Conservation (phyloP, 1,139 yeast species). For the Tardiomyces blankii region DNA sequence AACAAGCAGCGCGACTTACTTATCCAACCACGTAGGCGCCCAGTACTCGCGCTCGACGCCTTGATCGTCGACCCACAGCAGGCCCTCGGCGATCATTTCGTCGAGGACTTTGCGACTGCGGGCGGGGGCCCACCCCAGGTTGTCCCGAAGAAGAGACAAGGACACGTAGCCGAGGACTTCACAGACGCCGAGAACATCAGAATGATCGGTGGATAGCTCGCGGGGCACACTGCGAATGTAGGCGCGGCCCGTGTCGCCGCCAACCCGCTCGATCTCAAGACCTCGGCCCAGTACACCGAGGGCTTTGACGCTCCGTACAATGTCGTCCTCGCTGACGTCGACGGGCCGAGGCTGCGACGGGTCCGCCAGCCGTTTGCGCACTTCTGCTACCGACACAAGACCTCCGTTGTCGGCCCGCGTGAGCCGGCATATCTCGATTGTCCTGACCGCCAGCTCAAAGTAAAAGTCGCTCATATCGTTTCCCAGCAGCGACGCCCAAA, state of each 20-base stretch:
- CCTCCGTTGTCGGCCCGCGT: slow-evolving; percentile 76
- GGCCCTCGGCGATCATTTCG: slow-evolving; percentile 71
- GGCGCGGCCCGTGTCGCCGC: slow-evolving; percentile 20
- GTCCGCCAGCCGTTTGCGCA: slow-evolving; percentile 28
- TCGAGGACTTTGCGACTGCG: slow-evolving; percentile 56
- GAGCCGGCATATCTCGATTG: slow-evolving; percentile 63
- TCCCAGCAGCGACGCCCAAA: slow-evolving; percentile 29
- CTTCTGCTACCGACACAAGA: slow-evolving; percentile 52
- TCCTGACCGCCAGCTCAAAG: slow-evolving; percentile 56
- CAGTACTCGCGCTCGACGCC: slow-evolving; percentile 51
- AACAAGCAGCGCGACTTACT: too few species aligned
- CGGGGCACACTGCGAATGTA: slow-evolving; percentile 39
- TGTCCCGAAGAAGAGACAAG: slow-evolving; percentile 50
- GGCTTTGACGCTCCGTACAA: slow-evolving; percentile 37
- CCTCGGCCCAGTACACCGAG: slow-evolving; percentile 36
- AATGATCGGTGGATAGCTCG: slow-evolving; percentile 54
- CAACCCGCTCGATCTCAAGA: slow-evolving; percentile 31
- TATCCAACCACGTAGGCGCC: slow-evolving; percentile 39
- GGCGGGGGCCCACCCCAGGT: slow-evolving; percentile 57
- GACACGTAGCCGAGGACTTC: slow-evolving; percentile 64
- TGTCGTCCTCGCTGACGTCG: slow-evolving; percentile 35
- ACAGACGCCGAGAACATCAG: slow-evolving; percentile 60
- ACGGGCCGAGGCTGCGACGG: slow-evolving; percentile 24
- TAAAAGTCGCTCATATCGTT: slow-evolving; percentile 42
- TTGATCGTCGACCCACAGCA: slow-evolving; percentile 72